Percentiles rank a stretch among this genome's conserved stretches.
Evolutionary conservation across 108 stramenopile genomes (phyloP).

Genomic region (Epithemia pelagica): DNA sequence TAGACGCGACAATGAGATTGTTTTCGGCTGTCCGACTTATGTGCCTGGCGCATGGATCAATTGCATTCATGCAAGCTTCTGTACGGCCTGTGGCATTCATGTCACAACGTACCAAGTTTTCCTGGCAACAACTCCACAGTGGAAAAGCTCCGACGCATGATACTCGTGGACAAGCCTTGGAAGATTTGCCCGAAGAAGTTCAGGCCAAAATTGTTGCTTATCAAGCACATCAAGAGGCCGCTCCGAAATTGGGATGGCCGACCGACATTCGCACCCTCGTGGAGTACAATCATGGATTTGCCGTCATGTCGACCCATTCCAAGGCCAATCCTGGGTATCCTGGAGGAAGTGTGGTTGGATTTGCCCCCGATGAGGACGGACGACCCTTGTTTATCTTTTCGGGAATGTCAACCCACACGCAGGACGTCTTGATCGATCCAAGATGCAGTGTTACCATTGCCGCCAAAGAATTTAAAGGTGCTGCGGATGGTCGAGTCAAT

Average conservation of each 20-base stretch:
- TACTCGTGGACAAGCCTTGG: conserved; percentile 10
- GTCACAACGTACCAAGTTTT: no score
- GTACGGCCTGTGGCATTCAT: no score
- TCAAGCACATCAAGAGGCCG: conserved; percentile 58
- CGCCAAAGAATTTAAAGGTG: conserved; percentile 91
- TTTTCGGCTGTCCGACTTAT: no score
- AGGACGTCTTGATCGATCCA: conserved; percentile 78
- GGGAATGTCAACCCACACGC: conserved; percentile 90
- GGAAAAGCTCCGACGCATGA: conserved; percentile 29
- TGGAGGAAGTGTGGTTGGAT: conserved; percentile 89
- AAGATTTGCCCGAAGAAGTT: conserved; percentile 7
- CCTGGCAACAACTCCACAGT: no score
- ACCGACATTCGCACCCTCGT: conserved; percentile 70
- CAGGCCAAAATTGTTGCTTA: conserved; percentile 6
- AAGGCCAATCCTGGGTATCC: conserved; percentile 86
- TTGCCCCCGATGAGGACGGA: conserved; percentile 88
- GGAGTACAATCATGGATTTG: conserved; percentile 85
- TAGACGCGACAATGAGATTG: no score
- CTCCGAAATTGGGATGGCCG: conserved; percentile 62
- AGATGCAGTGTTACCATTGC: conserved; percentile 80
- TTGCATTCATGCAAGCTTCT: no score
- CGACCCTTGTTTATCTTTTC: conserved; percentile 88
- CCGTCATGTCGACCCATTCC: conserved; percentile 78
- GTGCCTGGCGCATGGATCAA: no score
- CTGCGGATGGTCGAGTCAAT: conserved; percentile 91